Evolutionary conservation across 164 flowering plant genomes (phyloP).

Genomic region (Magnolia changhungtana): DNA sequence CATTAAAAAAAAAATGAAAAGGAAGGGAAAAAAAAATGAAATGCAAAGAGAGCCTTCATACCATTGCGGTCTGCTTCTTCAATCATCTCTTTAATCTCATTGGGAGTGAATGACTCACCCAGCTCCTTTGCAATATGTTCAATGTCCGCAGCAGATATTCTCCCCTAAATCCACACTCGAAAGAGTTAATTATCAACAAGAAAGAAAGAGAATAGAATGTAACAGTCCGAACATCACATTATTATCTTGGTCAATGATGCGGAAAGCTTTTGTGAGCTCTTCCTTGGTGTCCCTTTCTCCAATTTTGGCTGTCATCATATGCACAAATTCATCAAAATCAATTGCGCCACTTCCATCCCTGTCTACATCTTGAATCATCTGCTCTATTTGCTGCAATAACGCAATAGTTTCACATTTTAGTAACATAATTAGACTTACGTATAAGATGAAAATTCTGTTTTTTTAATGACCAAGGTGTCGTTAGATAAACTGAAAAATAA

Average conservation of each 20-base stretch:
- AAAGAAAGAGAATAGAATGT: not conserved
- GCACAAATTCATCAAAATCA: conserved; percentile 88
- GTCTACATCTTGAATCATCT: conserved; percentile 98
- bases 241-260: conserved; percentile 76
- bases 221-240: conserved; percentile 42
- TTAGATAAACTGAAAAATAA: too few relatives aligned
- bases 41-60: conserved; percentile 7
- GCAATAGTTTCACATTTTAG: conserved; percentile 9
- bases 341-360: conserved; percentile 99
- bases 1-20: too few relatives aligned
- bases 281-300: conserved; percentile 96
- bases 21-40: not conserved
- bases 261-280: conserved; percentile 89
- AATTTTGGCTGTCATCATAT: conserved; percentile 97
- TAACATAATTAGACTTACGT: not conserved
- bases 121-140: conserved; percentile 62
- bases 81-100: conserved; percentile 80
- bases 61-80: conserved; percentile 84
- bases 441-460: not conserved
- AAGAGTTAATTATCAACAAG: conserved; percentile 10
- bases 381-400: conserved; percentile 78
- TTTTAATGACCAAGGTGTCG: not conserved
- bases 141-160: conserved; percentile 76
- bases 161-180: conserved; percentile 52
- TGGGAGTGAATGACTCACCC: conserved; percentile 62